Evolutionary conservation across 441 rosid genomes (phyloP).

Genomic region (Aleurites moluccanus): DNA sequence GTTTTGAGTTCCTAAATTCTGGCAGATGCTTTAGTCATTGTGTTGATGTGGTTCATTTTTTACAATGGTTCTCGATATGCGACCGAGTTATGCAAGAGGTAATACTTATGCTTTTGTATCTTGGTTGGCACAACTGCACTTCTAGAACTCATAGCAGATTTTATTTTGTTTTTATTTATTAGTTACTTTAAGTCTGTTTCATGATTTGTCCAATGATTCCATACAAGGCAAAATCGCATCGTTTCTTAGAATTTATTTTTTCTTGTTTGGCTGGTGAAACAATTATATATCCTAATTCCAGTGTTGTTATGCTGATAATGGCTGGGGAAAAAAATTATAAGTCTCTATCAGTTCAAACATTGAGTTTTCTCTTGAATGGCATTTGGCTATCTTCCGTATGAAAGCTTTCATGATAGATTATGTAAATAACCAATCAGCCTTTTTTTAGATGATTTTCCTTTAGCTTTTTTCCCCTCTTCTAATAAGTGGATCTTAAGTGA

Average conservation of each 20-base stretch:
- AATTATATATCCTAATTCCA: too few species aligned
- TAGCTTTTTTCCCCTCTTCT: neutral
- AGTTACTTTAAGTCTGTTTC: neutral
- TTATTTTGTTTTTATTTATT: neutral
- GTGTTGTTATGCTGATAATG: too few species aligned
- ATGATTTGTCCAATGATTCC: neutral
- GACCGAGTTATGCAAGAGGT: conserved; percentile 71
- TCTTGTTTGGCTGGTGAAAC: too few species aligned
- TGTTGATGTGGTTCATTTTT: conserved; percentile 84
- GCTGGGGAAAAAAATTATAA: too few species aligned
- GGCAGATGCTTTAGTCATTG: conserved; percentile 72
- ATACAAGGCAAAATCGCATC: neutral
- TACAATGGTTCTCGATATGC: conserved; percentile 72
- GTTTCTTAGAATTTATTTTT: neutral
- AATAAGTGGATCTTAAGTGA: too few species aligned
- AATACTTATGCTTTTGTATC: neutral
- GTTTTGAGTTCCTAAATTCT: conserved; percentile 45
- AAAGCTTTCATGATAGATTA: too few species aligned
- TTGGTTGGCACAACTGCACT: neutral
- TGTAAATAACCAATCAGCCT: too few species aligned
- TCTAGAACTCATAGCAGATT: neutral
- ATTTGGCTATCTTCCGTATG: neutral
- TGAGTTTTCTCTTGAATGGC: neutral
- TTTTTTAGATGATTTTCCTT: neutral
- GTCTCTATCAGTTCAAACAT: neutral